Evolutionary conservation across 2,329 filamentous ascomycete genomes (phyloP).

Genomic region (Daldinia eschscholtzii): DNA sequence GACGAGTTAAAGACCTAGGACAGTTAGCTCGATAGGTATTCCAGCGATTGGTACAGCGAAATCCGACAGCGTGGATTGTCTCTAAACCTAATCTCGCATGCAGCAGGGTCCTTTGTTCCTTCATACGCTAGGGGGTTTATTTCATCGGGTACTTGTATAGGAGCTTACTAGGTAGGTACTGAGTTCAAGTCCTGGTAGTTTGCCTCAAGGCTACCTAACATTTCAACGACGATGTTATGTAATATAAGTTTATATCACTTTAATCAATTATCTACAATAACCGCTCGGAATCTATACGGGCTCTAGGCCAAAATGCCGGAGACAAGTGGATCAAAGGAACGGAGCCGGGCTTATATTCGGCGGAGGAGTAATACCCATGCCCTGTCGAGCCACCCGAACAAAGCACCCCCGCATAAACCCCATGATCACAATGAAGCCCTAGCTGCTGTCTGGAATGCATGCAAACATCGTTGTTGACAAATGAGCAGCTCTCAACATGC

Average conservation of each 20-base stretch:
- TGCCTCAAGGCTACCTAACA: neutral
- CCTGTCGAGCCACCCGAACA: slow-evolving; percentile 20
- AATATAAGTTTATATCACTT: slow-evolving; percentile 14
- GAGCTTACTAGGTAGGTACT: too few species aligned
- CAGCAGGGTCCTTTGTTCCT: slow-evolving; percentile 21
- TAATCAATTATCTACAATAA: slow-evolving; percentile 1
- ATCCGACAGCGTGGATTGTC: slow-evolving; percentile 37
- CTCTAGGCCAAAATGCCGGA: slow-evolving; percentile 24
- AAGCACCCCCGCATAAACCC: slow-evolving; percentile 24
- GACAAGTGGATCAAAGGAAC: slow-evolving; percentile 26
- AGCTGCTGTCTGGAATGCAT: slow-evolving; percentile 21
- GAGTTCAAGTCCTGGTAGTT: neutral
- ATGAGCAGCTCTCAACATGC: slow-evolving; percentile 7
- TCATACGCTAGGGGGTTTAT: neutral
- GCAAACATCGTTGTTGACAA: slow-evolving; percentile 16
- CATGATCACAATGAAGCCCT: slow-evolving; percentile 10
- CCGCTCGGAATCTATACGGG: slow-evolving; percentile 25
- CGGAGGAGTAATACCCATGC: slow-evolving; percentile 19
- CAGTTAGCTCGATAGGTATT: neutral
- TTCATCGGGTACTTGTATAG: neutral
- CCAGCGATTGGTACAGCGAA: slow-evolving; percentile 10
- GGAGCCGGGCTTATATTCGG: slow-evolving; percentile 17
- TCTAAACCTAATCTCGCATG: slow-evolving; percentile 37
- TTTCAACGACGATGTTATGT: slow-evolving; percentile 1
- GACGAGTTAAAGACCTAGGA: neutral